Evolutionary conservation across 768 basidiomycete species (phyloP), one percentile per base, ranked within the genome.

Genomic region (Xerocomellus dryophilus): DNA sequence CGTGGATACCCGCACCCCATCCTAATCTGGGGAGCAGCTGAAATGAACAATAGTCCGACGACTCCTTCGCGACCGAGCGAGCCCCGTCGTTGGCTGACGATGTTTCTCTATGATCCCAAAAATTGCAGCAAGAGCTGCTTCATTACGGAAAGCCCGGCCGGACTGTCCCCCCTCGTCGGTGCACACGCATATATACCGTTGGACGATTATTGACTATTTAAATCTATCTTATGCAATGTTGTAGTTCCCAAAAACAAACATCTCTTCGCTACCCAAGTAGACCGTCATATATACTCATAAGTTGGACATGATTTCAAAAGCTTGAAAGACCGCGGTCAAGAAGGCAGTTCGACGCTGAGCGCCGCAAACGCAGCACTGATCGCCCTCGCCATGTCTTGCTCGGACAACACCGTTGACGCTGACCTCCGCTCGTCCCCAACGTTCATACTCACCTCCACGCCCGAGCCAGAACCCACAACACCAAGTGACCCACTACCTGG

Each of bases 321-420:
- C 29, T 29, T 29, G 29, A 9, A n/a, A 10, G 29, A 9, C 29
- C 29, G 9, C 29, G 10, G 29, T 29, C 29, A 41, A 11, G 11
- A 27, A 9, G 35, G 23, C 38, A 43, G 38, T 14, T 34, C 15
- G 14, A 44, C 34, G 15, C 12, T 20, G 39, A 69, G 39, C 34
- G 61, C 54, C 0, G 66, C 61, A 3, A 71, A 31, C 1, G 66
- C 70, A 4, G 52, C 59, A 3, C 42, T 34, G 47, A 70, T 70
- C 21, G 62, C 68, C 44, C 54, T 53, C 25, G 42, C 55, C 46
- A 71, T 0, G 7, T 68, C 64, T 34, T 61, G 51, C 6, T 62
- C 34, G 21, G 68, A 61, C 21, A 71, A 35, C 5, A 31, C 20
- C n/a, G 36, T 51, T n/a, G 56, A 39, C 18, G 42, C 39, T 3